A percentile compares a stretch with the other conserved stretches of the same genome.
phyloP scores from a whole-genome alignment of 164 flowering plant genomes.

The Nymphaea colorata region DNA sequence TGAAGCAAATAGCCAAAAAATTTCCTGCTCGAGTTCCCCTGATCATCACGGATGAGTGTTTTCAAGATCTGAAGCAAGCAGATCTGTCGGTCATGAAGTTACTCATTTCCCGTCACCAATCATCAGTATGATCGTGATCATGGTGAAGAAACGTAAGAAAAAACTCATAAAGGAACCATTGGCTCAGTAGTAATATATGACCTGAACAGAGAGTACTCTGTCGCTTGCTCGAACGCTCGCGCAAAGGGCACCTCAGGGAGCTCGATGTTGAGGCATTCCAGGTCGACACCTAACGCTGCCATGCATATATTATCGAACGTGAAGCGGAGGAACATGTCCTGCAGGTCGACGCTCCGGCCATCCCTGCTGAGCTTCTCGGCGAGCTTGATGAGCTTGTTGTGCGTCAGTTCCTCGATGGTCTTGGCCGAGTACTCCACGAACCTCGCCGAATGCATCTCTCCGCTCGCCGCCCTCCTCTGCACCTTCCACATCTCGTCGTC shows the following conservation, averaged over 20 bases:
- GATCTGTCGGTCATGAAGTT: too few relatives aligned
- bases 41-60: too few relatives aligned
- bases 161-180: too few relatives aligned
- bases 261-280: constrained; percentile 33
- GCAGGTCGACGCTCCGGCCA: constrained; percentile 32
- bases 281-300: constrained; percentile 52
- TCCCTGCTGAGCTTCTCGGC: constrained; percentile 17
- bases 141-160: too few relatives aligned
- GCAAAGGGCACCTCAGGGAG: constrained; percentile 48
- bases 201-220: constrained; percentile 23
- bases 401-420: constrained; percentile 32
- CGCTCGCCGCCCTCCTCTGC: constrained; percentile 38
- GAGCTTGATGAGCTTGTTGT: constrained; percentile 30
- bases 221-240: constrained; percentile 62
- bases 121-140: too few relatives aligned
- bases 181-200: too few relatives aligned
- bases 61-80: too few relatives aligned
- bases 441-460: constrained; percentile 44
- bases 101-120: too few relatives aligned
- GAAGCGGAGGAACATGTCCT: constrained; percentile 48
- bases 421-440: constrained; percentile 32
- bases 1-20: too few relatives aligned
- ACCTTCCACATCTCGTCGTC: constrained; percentile 54
- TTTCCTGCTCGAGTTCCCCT: too few relatives aligned
- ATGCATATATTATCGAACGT: constrained; percentile 64